phyloP scores from a whole-genome alignment of 176 grass and related monocot genomes.

The Ananas comosus region DNA sequence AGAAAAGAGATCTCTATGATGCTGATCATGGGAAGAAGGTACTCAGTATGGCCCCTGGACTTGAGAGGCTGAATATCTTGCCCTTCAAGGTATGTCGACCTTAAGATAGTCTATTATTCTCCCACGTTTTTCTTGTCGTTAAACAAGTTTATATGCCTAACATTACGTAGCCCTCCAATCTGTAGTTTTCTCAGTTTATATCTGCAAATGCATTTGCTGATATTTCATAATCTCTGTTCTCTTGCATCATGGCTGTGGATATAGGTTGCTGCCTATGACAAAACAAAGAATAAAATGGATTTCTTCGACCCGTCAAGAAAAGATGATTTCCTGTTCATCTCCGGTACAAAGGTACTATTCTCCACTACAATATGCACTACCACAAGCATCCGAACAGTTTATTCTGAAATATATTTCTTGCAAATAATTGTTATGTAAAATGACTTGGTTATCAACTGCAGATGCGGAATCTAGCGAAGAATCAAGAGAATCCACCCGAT shows the following conservation, averaged over 20 bases:
- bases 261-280: conserved; percentile 93
- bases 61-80: conserved; percentile 90
- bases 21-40: conserved; percentile 98
- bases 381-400: neutral
- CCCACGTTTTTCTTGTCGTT: no score
- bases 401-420: conserved; percentile 2
- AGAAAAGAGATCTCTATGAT: conserved; percentile 94
- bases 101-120: conserved; percentile 4
- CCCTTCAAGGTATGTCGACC: conserved; percentile 73
- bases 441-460: conserved; percentile 8
- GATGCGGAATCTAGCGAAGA: conserved; percentile 91
- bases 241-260: conserved; percentile 11
- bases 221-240: neutral
- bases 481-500: conserved; percentile 63
- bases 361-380: neutral
- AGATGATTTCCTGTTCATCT: conserved; percentile 95
- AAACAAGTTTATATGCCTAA: no score
- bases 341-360: conserved; percentile 80
- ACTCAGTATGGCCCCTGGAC: conserved; percentile 87
- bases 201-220: neutral
- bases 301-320: conserved; percentile 91
- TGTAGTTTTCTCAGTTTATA: neutral
- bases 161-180: no score
- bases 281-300: conserved; percentile 74
- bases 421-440: neutral